phyloP scores from a whole-genome alignment of 169 alveolate species.

The Cryptosporidium felis region DNA sequence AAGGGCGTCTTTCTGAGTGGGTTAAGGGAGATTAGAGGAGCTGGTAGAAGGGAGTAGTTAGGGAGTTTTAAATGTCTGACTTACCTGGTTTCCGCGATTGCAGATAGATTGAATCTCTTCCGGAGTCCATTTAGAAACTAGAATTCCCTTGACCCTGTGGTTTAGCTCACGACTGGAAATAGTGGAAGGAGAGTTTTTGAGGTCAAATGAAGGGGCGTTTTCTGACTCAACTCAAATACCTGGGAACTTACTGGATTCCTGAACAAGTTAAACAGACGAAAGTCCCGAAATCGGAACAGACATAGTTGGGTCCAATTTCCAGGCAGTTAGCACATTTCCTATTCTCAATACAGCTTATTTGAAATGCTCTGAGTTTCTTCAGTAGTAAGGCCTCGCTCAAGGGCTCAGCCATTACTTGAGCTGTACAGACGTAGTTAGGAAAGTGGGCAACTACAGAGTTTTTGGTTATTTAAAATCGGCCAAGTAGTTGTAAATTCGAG shows the following conservation, averaged over 20 bases:
- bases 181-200: background rate
- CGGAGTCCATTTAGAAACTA: constrained; percentile 76
- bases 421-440: too few species aligned
- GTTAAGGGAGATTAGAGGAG: background rate
- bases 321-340: constrained; percentile 79
- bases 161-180: constrained; percentile 75
- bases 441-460: too few species aligned
- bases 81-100: constrained; percentile 75
- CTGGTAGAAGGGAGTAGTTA: too few species aligned
- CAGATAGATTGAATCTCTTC: constrained; percentile 76
- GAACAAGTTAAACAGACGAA: constrained; percentile 79
- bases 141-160: constrained; percentile 78
- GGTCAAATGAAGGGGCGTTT: background rate
- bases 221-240: too few species aligned
- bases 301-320: constrained; percentile 80
- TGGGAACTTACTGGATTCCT: constrained; percentile 74
- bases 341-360: constrained; percentile 48
- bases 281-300: constrained; percentile 76
- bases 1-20: constrained; percentile 1
- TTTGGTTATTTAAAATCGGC: too few species aligned
- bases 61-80: too few species aligned
- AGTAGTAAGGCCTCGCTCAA: constrained; percentile 7
- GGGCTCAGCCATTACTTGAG: too few species aligned
- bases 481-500: too few species aligned
- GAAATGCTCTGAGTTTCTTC: constrained; percentile 67